Evolutionary conservation across 805 yeast genomes (phyloP), one percentile per base, ranked within the genome.

Genomic region (Wickerhamiella siamensis): DNA sequence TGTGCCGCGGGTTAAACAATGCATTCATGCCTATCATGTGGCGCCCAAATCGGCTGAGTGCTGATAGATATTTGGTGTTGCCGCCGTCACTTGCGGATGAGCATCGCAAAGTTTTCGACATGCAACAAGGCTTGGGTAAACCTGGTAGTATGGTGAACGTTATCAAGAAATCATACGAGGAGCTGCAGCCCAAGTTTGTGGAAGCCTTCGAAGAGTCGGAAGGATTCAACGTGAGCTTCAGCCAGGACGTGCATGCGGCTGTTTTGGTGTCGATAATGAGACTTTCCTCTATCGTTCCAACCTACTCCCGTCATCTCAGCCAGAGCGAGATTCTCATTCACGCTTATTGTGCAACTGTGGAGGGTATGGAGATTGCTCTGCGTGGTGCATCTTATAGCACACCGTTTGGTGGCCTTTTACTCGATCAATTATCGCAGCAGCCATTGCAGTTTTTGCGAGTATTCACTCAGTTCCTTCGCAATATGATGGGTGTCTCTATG

Each of bases 1-100:
- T 88, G 31, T 88, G 98, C 64, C 84, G 84, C 46, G 79, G 94
- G 0, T 65, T 88, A 36, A 81, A 80, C 54, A 88, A 88, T 55
- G 69, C 79, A 45, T 84, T 88, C 55, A 62, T 88, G 34, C 98
- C 97, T 0, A 65, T 81, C 1, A 55, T 79, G 29, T 79, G 83
- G 74, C 53, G 66, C 2, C 51, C 63, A 3, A 79, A 79, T 52
- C 18, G 18, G n/a, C 27, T 46, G 22, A 5, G 17, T 17, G 21
- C 33, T n/a, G 18, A 18, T 10, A 5, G 8, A 17, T 37, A 75
- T 75, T 47, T 63, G 67, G 39, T 52, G 81, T 2, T 69, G 77
- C 43, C 46, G 52, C 1, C 67, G 74, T 24, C 29, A 24, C 10
- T 24, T 6, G 10, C 6, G 6, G 29, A 24, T 12, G 29, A 6